phyloP scores from a whole-genome alignment of 495 filamentous ascomycete genomes.

The Penicillium egyptiacum region DNA sequence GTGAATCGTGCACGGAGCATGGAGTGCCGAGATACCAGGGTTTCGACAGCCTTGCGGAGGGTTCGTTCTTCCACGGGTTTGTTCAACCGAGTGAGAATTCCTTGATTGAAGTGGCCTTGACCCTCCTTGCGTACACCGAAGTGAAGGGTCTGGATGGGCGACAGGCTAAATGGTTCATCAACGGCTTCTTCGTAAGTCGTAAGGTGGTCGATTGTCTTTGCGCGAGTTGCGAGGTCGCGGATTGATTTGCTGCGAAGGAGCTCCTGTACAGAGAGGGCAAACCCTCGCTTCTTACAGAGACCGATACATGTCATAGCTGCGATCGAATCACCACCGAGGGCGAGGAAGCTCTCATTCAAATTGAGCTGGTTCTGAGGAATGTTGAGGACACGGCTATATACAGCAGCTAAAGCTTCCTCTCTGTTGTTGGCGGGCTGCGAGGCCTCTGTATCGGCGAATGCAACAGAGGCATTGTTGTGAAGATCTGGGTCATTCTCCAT shows the following conservation, averaged over 20 bases:
- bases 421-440: conserved; percentile 30
- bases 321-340: conserved; percentile 68
- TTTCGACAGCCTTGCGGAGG: conserved; percentile 55
- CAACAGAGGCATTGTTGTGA: background rate
- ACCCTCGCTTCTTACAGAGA: conserved; percentile 48
- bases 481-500: conserved; percentile 36
- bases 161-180: conserved; percentile 59
- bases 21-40: conserved; percentile 61
- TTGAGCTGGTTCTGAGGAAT: conserved; percentile 47
- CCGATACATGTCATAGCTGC: conserved; percentile 66
- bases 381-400: conserved; percentile 57
- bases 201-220: conserved; percentile 30
- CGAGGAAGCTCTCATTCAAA: conserved; percentile 60
- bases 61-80: conserved; percentile 46
- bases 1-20: conserved; percentile 73
- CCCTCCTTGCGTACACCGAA: conserved; percentile 57
- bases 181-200: conserved; percentile 41
- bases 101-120: conserved; percentile 72
- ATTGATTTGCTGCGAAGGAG: conserved; percentile 50
- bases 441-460: conserved; percentile 7
- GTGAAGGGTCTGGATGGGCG: conserved; percentile 71
- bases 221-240: conserved; percentile 39
- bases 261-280: conserved; percentile 56
- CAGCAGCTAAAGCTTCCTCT: conserved; percentile 39
- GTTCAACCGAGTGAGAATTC: conserved; percentile 60